Conservation (phyloP, 495 filamentous ascomycete species). For the Podospora sp. region DNA sequence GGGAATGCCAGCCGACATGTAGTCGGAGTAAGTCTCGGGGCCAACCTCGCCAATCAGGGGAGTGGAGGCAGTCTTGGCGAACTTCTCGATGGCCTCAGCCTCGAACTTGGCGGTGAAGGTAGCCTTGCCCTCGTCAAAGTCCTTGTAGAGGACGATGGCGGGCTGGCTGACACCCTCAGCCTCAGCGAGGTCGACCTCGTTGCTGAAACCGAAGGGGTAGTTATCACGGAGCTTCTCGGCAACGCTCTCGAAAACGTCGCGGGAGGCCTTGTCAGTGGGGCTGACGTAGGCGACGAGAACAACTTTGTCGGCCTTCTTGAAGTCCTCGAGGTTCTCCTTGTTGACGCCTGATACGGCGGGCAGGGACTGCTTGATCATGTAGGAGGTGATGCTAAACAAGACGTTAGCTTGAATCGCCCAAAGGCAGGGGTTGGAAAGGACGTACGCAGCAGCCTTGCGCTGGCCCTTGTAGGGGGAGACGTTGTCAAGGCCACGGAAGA, state of each 20-base stretch:
- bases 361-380: conserved; percentile 98
- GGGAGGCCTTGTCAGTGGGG: conserved; percentile 80
- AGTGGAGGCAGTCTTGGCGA: conserved; percentile 81
- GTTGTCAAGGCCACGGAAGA: conserved; percentile 93
- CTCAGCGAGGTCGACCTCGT: conserved; percentile 81
- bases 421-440: conserved; percentile 29
- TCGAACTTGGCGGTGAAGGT: conserved; percentile 80
- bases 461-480: conserved; percentile 82
- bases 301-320: conserved; percentile 98
- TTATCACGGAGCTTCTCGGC: conserved; percentile 85
- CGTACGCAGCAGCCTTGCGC: conserved; percentile 88
- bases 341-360: conserved; percentile 84
- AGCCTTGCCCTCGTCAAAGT: conserved; percentile 95
- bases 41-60: conserved; percentile 96
- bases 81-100: conserved; percentile 72
- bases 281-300: conserved; percentile 88
- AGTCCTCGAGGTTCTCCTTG: conserved; percentile 82
- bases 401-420: conserved; percentile 22
- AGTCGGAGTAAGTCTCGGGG: conserved; percentile 94
- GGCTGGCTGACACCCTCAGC: conserved; percentile 85
- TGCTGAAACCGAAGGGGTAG: conserved; percentile 88
- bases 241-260: conserved; percentile 74
- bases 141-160: conserved; percentile 92
- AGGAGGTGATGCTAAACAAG: conserved; percentile 80
- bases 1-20: conserved; percentile 93